A percentile compares a stretch with the other conserved stretches of the same genome.
Evolutionary conservation across 164 flowering plant species (phyloP).

Genomic region (Macadamia integrifolia): DNA sequence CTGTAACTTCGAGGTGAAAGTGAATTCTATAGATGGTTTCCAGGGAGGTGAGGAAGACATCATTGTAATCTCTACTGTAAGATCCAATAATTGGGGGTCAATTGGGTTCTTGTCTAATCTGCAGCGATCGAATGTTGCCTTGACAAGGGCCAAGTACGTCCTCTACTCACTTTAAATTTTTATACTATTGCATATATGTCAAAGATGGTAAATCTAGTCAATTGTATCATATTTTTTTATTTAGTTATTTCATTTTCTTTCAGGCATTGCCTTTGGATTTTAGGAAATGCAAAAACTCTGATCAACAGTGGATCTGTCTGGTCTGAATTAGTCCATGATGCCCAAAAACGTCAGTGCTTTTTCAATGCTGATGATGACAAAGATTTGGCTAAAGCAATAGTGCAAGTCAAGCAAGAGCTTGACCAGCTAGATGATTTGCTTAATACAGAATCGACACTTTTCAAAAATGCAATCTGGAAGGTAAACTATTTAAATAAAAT

Average conservation of each 20-base stretch:
- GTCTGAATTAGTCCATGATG: conserved; percentile 33
- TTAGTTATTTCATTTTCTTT: not conserved
- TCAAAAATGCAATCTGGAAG: conserved; percentile 65
- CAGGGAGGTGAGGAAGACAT: conserved; percentile 65
- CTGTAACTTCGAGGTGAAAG: conserved; percentile 32
- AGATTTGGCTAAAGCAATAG: conserved; percentile 28
- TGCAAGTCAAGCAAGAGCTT: conserved; percentile 50
- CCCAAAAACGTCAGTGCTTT: conserved; percentile 30
- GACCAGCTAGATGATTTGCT: conserved; percentile 68
- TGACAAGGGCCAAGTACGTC: conserved; percentile 64
- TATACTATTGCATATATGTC: not conserved
- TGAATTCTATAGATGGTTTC: conserved; percentile 55
- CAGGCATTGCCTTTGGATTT: conserved; percentile 45
- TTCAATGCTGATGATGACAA: conserved; percentile 34
- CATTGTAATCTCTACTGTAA: conserved; percentile 52
- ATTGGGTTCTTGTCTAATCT: conserved; percentile 44
- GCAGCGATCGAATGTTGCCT: conserved; percentile 57
- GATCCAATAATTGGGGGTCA: conserved; percentile 38
- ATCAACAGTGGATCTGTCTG: conserved; percentile 31
- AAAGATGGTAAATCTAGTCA: not conserved
- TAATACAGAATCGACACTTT: conserved; percentile 40
- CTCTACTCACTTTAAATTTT: no score
- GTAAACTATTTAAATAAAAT: conserved; percentile 19
- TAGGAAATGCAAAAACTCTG: conserved; percentile 34
- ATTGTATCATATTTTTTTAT: not conserved